Base-by-base conservation (phyloP, 2,329 filamentous ascomycete genomes). In the Neophaeococcomyces mojaviensis region DNA sequence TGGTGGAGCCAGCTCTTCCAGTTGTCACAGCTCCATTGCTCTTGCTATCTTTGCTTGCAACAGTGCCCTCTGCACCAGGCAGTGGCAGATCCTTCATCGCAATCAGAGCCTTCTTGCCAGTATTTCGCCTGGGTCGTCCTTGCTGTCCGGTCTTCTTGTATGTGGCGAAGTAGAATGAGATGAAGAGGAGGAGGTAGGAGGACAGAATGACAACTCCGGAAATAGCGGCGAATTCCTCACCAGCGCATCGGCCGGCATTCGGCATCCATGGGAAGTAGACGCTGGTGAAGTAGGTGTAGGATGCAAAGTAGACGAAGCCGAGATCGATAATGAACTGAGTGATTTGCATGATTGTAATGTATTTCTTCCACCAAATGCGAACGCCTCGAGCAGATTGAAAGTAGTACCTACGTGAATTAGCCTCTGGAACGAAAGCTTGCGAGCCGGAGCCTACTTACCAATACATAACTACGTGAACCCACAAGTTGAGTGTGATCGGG, bases 361-460 rank as follows among this genome's bases (percentile, higher is more conserved):
- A 97, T 73, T 96, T 88, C 84, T 97, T 97, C 90, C 90, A 97
- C 89, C 89, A 96, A 71, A 96, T 92, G 62, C 83, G 84, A 68
- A 97, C 81, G 58, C 92, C 92, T 59, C 90, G 88, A 46, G 90
- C 89, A 63, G 87, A 90, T 78, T 97, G 90, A 83, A 97, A 97
- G 80, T 97, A 97, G 82, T 97, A 97, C 89, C 89, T 96, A 83
- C 95, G 95, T 88, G 95, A 96, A 22, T 33, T 5, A 39, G n/a
- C 19, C 4, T 39, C 10, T 31, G 20, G n/a, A 28, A 41, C 20
- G 35, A 20, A 12, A 15, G n/a, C 22, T 22, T 43, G 13, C 24
- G 15, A 10, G 16, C 8, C 5, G 13, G 22, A 3, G 12, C 22
- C 13, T 15, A 30, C 53, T 46, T 96, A 96, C 90, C 89, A 97